phyloP scores from a whole-genome alignment of 352 stramenopile genomes.

The Phytophthora ramorum region DNA sequence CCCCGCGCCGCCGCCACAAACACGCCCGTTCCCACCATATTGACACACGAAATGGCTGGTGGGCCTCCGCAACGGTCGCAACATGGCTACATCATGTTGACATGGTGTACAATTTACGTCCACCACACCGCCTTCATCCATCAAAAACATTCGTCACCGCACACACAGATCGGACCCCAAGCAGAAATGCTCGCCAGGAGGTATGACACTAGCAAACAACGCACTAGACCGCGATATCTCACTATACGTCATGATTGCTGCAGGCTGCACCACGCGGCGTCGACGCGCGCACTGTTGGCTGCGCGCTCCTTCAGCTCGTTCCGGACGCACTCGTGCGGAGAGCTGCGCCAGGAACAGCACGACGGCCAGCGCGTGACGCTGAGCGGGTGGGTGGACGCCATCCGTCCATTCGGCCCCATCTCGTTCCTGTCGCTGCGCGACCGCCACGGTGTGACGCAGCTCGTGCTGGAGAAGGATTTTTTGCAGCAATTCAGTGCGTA shows the following conservation, averaged over 20 bases:
- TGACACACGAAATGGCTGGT: conserved; percentile 34
- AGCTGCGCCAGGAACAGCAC: conserved; percentile 63
- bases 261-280: conserved; percentile 28
- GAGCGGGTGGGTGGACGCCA: conserved; percentile 83
- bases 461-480: conserved; percentile 76
- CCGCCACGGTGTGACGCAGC: conserved; percentile 79
- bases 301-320: conserved; percentile 50
- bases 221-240: not conserved
- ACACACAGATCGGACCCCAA: conserved; percentile 22
- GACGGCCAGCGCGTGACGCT: conserved; percentile 67
- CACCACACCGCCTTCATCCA: conserved; percentile 19
- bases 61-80: not conserved
- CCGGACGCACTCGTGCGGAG: conserved; percentile 79
- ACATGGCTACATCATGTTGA: not conserved
- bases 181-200: conserved; percentile 42
- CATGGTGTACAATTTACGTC: not conserved
- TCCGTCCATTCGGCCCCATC: conserved; percentile 79
- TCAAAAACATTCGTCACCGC: conserved; percentile 15
- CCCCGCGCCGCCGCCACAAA: conserved; percentile 50
- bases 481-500: conserved; percentile 44
- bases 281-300: conserved; percentile 11
- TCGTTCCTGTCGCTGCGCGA: conserved; percentile 87
- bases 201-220: conserved; percentile 9
- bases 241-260: no score
- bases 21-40: conserved; percentile 58